Percentiles rank a stretch among this genome's conserved stretches.
Conservation (phyloP, 352 stramenopile species). For the Globisporangium recalcitrans region DNA sequence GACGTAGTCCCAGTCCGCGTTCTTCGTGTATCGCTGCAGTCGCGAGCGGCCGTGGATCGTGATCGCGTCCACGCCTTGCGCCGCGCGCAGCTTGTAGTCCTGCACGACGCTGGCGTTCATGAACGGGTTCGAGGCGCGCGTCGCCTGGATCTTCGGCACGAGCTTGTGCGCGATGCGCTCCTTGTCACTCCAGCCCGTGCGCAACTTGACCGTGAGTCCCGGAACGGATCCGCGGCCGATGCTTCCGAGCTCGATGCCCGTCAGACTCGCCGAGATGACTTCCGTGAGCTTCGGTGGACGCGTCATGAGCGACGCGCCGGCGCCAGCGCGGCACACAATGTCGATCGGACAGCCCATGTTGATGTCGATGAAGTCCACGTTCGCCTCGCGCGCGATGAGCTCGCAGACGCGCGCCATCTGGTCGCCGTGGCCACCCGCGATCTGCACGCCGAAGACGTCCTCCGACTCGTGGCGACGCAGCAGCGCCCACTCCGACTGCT, state of each 20-base stretch:
- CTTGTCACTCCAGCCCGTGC: slow-evolving; percentile 96
- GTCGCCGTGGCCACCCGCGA: slow-evolving; percentile 91
- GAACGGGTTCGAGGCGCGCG: slow-evolving; percentile 49
- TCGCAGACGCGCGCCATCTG: slow-evolving; percentile 92
- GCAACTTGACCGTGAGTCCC: slow-evolving; percentile 97
- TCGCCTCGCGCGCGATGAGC: slow-evolving; percentile 89
- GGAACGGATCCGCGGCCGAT: slow-evolving; percentile 28
- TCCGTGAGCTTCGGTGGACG: slow-evolving; percentile 85
- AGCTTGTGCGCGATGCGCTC: slow-evolving; percentile 93
- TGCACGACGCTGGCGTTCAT: slow-evolving; percentile 79
- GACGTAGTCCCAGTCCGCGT: slow-evolving; percentile 99
- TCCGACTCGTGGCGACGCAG: slow-evolving; percentile 95
- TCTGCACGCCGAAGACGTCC: slow-evolving; percentile 98
- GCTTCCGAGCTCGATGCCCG: slow-evolving; percentile 70
- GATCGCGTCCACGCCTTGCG: slow-evolving; percentile 68
- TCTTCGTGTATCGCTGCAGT: slow-evolving; percentile 96
- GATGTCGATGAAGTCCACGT: slow-evolving; percentile 98
- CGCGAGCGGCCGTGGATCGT: slow-evolving; percentile 95
- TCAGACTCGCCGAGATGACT: slow-evolving; percentile 87
- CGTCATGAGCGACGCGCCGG: slow-evolving; percentile 94
- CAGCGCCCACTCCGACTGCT: slow-evolving; percentile 96
- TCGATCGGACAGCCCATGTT: slow-evolving; percentile 99
- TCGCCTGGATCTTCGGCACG: slow-evolving; percentile 85
- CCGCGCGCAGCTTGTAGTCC: slow-evolving; percentile 57
- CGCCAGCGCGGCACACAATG: slow-evolving; percentile 83